Percentiles rank a stretch among this genome's conserved stretches.
phyloP scores from a whole-genome alignment of 2,329 filamentous ascomycete genomes.

The Aureobasidium zeae region DNA sequence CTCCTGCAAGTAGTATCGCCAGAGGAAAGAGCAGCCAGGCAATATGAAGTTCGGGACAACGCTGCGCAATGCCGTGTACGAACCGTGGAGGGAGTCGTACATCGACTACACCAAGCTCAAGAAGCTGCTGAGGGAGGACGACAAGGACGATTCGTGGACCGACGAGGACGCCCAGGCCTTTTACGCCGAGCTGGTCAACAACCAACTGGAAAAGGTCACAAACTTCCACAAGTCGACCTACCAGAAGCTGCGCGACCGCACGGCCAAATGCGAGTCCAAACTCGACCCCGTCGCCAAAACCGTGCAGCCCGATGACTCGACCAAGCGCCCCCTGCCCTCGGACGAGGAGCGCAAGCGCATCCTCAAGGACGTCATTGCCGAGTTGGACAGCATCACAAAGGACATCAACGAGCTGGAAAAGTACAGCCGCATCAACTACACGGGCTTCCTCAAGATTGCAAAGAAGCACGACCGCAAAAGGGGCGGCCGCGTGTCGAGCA shows the following conservation, averaged over 20 bases:
- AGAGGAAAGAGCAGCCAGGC: not conserved
- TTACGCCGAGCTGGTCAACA: conserved; percentile 89
- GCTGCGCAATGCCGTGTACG: conserved; percentile 67
- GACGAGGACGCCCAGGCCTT: conserved; percentile 89
- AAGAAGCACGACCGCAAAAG: conserved; percentile 98
- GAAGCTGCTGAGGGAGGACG: conserved; percentile 71
- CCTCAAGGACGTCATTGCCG: conserved; percentile 62
- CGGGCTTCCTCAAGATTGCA: conserved; percentile 92
- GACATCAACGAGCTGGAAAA: conserved; percentile 90
- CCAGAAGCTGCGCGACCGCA: conserved; percentile 70
- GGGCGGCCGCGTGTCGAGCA: conserved; percentile 72
- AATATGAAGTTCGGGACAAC: conserved; percentile 90
- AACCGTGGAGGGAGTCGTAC: conserved; percentile 87
- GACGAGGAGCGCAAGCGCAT: conserved; percentile 40
- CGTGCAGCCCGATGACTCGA: conserved; percentile 28
- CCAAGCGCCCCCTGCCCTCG: conserved; percentile 29
- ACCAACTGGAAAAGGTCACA: conserved; percentile 90
- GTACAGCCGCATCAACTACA: conserved; percentile 94
- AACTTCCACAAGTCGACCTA: conserved; percentile 77
- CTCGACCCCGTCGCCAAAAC: conserved; percentile 46
- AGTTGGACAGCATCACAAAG: conserved; percentile 80
- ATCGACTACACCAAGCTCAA: conserved; percentile 95
- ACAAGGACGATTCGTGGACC: conserved; percentile 65
- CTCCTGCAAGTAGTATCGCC: not conserved
- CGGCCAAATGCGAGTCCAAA: conserved; percentile 57